Percentiles rank a stretch among this genome's conserved stretches.
These are phyloP conservation scores for Bipolaris bicolor DNA, from an alignment of 2,329 filamentous ascomycete species.

Conservation along the genomic window DNA sequence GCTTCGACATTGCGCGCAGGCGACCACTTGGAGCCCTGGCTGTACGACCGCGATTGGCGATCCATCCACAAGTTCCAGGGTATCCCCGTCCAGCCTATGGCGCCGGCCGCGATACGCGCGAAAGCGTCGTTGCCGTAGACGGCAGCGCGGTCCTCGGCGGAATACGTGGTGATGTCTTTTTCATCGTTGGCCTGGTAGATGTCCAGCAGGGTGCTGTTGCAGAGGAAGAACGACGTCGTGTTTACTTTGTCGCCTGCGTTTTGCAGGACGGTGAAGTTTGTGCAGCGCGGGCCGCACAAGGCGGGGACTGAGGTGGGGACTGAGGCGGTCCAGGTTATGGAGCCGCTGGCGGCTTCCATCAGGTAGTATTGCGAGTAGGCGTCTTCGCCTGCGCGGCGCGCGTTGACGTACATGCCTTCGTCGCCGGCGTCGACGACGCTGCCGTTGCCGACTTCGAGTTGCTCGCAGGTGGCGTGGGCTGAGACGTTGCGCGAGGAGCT, in stretches of 20 bases:
- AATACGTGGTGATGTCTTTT: constrained; percentile 29
- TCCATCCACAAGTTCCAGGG: constrained; percentile 16
- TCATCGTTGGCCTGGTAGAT: constrained; percentile 17
- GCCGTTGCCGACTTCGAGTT: constrained; percentile 25
- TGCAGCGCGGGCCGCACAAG: constrained; percentile 41
- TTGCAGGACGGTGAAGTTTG: constrained; percentile 44
- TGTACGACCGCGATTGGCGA: constrained; percentile 28
- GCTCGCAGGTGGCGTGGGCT: constrained; percentile 28
- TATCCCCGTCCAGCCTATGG: constrained; percentile 43
- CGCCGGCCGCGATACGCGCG: constrained; percentile 38
- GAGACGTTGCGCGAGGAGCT: constrained; percentile 32
- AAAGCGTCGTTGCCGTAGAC: constrained; percentile 39
- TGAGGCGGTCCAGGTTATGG: constrained; percentile 36
- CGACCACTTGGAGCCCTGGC: constrained; percentile 35
- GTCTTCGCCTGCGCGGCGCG: constrained; percentile 12
- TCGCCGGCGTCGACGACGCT: background rate
- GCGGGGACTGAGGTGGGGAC: constrained; percentile 8
- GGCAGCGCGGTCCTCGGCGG: constrained; percentile 18
- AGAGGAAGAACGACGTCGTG: constrained; percentile 33
- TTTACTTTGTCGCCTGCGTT: constrained; percentile 13
- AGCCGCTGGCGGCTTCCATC: constrained; percentile 24
- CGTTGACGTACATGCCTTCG: constrained; percentile 22
- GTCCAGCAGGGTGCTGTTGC: constrained; percentile 32
- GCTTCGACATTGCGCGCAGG: constrained; percentile 15
- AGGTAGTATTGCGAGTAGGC: constrained; percentile 25